phyloP scores from a whole-genome alignment of 179 eudicot genomes.

The Beta macrorhiza region DNA sequence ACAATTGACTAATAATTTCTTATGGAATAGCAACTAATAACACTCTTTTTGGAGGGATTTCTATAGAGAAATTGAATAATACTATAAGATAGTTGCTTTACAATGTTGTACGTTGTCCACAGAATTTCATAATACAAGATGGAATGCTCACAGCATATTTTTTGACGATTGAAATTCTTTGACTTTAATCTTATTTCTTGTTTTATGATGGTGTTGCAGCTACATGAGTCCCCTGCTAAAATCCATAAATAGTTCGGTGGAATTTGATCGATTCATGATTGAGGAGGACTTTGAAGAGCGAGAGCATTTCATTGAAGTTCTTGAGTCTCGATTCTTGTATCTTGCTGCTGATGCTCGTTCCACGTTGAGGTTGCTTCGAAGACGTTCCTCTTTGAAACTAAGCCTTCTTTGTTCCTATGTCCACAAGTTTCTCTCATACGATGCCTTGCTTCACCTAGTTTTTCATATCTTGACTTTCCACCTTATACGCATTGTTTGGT shows the following conservation, averaged over 20 bases:
- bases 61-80: too few species aligned
- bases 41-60: too few species aligned
- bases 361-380: constrained; percentile 60
- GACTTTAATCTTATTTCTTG: constrained; percentile 33
- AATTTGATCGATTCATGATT: constrained; percentile 62
- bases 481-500: not conserved
- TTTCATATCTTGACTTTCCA: too few species aligned
- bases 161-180: not conserved
- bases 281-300: constrained; percentile 74
- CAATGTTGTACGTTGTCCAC: too few species aligned
- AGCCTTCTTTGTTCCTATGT: not conserved
- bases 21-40: too few species aligned
- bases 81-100: too few species aligned
- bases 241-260: constrained; percentile 48
- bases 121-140: not conserved
- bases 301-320: constrained; percentile 56
- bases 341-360: constrained; percentile 98
- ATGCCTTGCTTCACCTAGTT: too few species aligned
- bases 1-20: too few species aligned
- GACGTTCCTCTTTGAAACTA: not conserved
- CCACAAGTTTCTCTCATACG: not conserved
- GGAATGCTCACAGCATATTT: not conserved
- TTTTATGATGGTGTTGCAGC: constrained; percentile 37
- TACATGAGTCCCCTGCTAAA: constrained; percentile 87
- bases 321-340: constrained; percentile 76